Percentiles rank a stretch among this genome's conserved stretches.
Evolutionary conservation across 768 basidiomycete species (phyloP).

Genomic region (Mycena indigotica): DNA sequence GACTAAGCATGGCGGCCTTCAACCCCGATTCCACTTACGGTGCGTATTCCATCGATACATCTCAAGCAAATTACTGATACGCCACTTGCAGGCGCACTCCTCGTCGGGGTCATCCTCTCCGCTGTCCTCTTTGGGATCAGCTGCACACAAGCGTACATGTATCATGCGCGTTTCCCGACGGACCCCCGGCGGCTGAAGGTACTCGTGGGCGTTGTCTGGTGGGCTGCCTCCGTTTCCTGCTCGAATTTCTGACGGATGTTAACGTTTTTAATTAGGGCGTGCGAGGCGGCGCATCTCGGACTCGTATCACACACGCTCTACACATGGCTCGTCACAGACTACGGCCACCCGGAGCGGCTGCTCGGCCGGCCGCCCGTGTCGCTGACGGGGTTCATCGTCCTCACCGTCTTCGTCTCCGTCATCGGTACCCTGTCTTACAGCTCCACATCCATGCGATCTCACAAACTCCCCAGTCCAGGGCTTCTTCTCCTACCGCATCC

Average conservation of each 20-base stretch:
- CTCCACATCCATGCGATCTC: neutral
- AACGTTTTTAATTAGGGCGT: neutral
- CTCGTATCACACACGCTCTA: neutral
- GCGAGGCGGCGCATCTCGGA: neutral
- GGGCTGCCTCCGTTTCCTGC: neutral
- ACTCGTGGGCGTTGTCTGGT: constrained; percentile 17
- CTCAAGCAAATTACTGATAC: too few relatives aligned
- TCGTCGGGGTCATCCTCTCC: constrained; percentile 28
- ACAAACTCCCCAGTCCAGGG: neutral
- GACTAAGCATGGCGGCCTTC: too few relatives aligned
- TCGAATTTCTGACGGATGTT: neutral
- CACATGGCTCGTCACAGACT: neutral
- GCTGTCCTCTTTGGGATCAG: constrained; percentile 28
- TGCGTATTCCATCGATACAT: too few relatives aligned
- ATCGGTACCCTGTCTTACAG: neutral
- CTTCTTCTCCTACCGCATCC: constrained; percentile 1
- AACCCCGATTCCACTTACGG: too few relatives aligned
- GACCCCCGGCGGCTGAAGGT: constrained; percentile 23
- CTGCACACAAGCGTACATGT: constrained; percentile 29
- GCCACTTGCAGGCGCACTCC: constrained; percentile 29
- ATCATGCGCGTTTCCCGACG: constrained; percentile 23
- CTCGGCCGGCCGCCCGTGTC: neutral
- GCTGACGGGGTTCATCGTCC: neutral
- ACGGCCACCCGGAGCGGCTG: neutral
- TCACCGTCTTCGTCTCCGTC: neutral